Evolutionary conservation across 306 rosid species (phyloP), one percentile per base, ranked within the genome.

Genomic region (Alnus glutinosa): DNA sequence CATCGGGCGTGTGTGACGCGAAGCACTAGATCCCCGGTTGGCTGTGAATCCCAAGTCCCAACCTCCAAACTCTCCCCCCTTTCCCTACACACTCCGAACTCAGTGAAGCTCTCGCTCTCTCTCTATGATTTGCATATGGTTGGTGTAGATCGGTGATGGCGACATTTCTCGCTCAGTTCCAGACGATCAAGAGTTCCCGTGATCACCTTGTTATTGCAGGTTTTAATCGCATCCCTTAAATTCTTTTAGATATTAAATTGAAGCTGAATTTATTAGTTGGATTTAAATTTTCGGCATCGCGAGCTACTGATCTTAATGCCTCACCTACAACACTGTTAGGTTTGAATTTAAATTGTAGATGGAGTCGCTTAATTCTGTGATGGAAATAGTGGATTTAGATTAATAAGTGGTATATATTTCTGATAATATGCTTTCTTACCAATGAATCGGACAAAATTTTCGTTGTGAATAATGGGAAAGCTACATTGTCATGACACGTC

Each of bases 131-230:
- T 71, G 61, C 61, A 6, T 55, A 8, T 66, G n/a, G 18, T 79
- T 84, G 86, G 76, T 37, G 23, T 85, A 79, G 87, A 87, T 88
- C 91, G 82, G 78, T 5, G 74, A 96, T 96, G 99, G 93, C 99
- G 72, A 96, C 89, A 88, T 96, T 86, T 83, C 92, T 96, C 50
- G 92, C 99, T 82, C 99, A 96, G 92, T 96, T 96, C 84, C 97
- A 96, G 75, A 80, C 98, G 34, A 96, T 96, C 54, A 96, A 93
- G 86, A 91, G 82, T 78, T 82, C 96, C 64, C 86, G 90, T 75
- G 96, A 93, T 89, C 97, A 90, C 85, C 91, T 96, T 81, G 96
- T 96, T 67, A 87, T 96, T 80, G 91, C 99, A 32, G 99, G 98
- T 93, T 42, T 68, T 57, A 42, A 37, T 59, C 63, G 57, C 37